Evolutionary conservation across 1,139 yeast species (phyloP).

Genomic region (Diutina mesorugosa): DNA sequence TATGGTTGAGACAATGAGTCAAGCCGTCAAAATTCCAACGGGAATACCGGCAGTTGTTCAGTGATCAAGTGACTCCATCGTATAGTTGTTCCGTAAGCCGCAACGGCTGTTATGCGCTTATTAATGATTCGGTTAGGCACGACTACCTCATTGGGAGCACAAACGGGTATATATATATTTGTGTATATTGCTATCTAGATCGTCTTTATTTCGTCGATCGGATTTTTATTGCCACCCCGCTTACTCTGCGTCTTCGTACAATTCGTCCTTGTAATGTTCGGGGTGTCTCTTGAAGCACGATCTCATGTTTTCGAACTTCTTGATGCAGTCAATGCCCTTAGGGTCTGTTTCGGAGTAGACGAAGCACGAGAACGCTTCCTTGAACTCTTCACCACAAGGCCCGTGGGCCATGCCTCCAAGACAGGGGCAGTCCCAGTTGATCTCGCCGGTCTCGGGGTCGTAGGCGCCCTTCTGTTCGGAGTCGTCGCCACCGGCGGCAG

Average conservation of each 20-base stretch:
- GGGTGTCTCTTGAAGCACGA: slow-evolving; percentile 89
- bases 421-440: slow-evolving; percentile 99
- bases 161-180: too few relatives aligned
- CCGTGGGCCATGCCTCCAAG: slow-evolving; percentile 98
- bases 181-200: not conserved
- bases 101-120: too few relatives aligned
- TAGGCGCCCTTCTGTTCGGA: slow-evolving; percentile 50
- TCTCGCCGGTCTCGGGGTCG: slow-evolving; percentile 96
- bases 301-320: slow-evolving; percentile 36
- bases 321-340: slow-evolving; percentile 9
- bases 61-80: too few relatives aligned
- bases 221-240: too few relatives aligned
- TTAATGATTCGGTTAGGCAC: too few relatives aligned
- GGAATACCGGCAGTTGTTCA: too few relatives aligned
- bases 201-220: not conserved
- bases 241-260: slow-evolving; percentile 59
- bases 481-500: slow-evolving; percentile 5
- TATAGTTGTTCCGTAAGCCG: too few relatives aligned
- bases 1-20: too few relatives aligned
- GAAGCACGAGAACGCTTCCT: slow-evolving; percentile 91
- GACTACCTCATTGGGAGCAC: too few relatives aligned
- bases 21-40: too few relatives aligned
- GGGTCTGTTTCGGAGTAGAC: slow-evolving; percentile 88
- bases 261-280: slow-evolving; percentile 86
- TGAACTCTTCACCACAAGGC: slow-evolving; percentile 97